phyloP scores from a whole-genome alignment of 768 basidiomycete species.

The Omphalotus guepiniiformis region DNA sequence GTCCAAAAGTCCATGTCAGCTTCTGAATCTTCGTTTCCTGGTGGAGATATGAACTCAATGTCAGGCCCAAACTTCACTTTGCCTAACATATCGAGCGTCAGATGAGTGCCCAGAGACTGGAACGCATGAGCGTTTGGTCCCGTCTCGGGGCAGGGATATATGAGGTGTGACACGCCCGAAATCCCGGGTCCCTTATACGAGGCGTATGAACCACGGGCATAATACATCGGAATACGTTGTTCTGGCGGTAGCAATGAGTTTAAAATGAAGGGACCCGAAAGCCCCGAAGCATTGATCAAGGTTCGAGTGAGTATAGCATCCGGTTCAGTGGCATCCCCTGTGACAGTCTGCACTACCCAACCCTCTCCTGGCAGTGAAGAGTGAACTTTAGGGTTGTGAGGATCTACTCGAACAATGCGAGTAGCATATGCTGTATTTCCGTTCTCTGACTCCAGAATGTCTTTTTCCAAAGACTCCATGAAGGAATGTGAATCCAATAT shows the following conservation, averaged over 20 bases:
- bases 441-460: conserved; percentile 66
- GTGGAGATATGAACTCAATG: conserved; percentile 77
- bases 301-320: conserved; percentile 72
- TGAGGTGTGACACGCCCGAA: conserved; percentile 61
- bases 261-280: conserved; percentile 65
- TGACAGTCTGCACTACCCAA: conserved; percentile 85
- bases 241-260: conserved; percentile 62
- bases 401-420: conserved; percentile 82
- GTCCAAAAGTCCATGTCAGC: conserved; percentile 75
- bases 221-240: conserved; percentile 68
- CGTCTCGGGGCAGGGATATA: conserved; percentile 87
- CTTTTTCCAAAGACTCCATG: conserved; percentile 79
- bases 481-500: conserved; percentile 85
- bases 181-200: conserved; percentile 81
- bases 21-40: conserved; percentile 30
- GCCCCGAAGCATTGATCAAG: conserved; percentile 80
- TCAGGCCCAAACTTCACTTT: conserved; percentile 92
- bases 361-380: conserved; percentile 39
- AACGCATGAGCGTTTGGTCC: conserved; percentile 59
- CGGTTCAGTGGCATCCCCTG: conserved; percentile 39
- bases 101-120: conserved; percentile 87
- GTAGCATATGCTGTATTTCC: conserved; percentile 77
- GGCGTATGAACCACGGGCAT: conserved; percentile 82
- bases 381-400: conserved; percentile 28
- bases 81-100: conserved; percentile 82